These are phyloP conservation scores for Coemansia sp. DNA, from an alignment of 192 early-diverging fungal genomes.

Conservation along the genomic window DNA sequence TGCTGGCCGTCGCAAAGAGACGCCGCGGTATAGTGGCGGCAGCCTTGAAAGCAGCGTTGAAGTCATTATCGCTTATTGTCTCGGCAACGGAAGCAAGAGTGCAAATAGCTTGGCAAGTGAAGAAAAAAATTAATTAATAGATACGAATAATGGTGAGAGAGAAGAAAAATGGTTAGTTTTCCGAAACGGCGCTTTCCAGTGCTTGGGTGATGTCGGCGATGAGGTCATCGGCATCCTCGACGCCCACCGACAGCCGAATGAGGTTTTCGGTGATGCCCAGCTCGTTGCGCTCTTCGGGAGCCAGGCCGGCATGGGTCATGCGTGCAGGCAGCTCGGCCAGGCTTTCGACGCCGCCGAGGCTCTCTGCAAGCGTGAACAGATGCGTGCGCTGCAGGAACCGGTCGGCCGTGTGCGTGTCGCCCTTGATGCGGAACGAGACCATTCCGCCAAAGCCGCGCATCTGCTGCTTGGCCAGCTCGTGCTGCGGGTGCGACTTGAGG, in stretches of 20 bases:
- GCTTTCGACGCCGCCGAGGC: slow-evolving; percentile 92
- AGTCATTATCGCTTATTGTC: no score
- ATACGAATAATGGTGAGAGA: no score
- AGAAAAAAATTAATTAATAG: no score
- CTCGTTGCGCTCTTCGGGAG: slow-evolving; percentile 75
- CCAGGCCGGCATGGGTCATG: slow-evolving; percentile 94
- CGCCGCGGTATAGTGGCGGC: background rate
- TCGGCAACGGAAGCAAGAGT: background rate
- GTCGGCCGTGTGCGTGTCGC: slow-evolving; percentile 74
- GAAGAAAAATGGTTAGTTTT: slow-evolving; percentile 21
- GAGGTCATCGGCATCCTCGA: slow-evolving; percentile 89
- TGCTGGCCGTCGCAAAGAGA: background rate
- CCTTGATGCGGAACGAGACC: slow-evolving; percentile 91
- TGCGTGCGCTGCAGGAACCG: slow-evolving; percentile 74
- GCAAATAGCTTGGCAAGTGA: no score
- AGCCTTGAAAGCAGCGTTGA: background rate
- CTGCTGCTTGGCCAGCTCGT: slow-evolving; percentile 85
- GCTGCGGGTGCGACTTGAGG: slow-evolving; percentile 84
- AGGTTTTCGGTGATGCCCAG: slow-evolving; percentile 93
- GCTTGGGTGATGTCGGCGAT: slow-evolving; percentile 71
- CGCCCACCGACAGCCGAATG: slow-evolving; percentile 88
- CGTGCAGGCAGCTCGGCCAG: slow-evolving; percentile 89
- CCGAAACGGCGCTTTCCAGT: slow-evolving; percentile 56
- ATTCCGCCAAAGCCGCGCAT: slow-evolving; percentile 94
- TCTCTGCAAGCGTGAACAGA: slow-evolving; percentile 94